Evolutionary conservation across 2,329 filamentous ascomycete species (phyloP).

Genomic region (Cercospora sp.): DNA sequence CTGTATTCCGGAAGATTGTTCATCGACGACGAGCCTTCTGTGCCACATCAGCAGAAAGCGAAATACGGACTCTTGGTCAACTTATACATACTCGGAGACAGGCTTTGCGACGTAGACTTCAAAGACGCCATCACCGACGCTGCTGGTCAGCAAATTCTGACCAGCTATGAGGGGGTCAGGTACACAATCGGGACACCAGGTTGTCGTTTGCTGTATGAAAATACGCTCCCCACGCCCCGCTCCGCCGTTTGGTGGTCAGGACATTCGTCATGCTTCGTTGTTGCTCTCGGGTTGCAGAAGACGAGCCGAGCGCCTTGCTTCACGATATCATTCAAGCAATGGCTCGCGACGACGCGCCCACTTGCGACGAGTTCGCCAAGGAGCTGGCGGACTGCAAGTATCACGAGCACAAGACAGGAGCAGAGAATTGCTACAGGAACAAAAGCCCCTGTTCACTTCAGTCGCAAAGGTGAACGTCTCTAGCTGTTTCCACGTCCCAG

Average conservation of each 20-base stretch:
- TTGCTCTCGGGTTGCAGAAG: too few relatives aligned
- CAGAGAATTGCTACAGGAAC: background rate
- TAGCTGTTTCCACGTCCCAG: background rate
- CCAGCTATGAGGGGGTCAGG: background rate
- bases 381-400: background rate
- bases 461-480: background rate
- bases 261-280: too few relatives aligned
- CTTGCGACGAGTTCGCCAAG: background rate
- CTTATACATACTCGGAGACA: slow-evolving; percentile 15
- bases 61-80: background rate
- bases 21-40: background rate
- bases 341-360: background rate
- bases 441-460: background rate
- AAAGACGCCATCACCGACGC: slow-evolving; percentile 20
- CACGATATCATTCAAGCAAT: background rate
- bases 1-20: background rate
- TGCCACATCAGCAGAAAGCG: background rate
- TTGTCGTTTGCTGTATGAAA: background rate
- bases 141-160: background rate
- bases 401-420: background rate
- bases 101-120: slow-evolving; percentile 17
- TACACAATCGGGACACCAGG: too few relatives aligned
- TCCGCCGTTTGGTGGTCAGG: background rate
- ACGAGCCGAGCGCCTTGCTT: background rate
- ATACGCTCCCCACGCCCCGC: background rate